Evolutionary conservation across 139 green algal genomes (phyloP).

Genomic region (Edaphochlamys debaryana): DNA sequence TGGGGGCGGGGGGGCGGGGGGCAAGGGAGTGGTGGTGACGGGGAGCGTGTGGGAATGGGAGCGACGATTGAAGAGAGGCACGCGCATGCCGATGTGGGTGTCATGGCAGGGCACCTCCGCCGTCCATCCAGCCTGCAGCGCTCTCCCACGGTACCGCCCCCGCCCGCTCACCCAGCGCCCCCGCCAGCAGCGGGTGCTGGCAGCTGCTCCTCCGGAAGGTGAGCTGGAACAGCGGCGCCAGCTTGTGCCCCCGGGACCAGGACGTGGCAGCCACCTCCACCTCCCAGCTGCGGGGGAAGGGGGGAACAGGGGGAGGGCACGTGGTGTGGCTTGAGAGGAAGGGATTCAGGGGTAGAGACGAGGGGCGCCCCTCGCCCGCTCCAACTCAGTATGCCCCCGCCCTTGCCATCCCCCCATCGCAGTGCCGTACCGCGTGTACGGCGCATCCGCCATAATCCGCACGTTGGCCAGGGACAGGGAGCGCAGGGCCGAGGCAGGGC

Average conservation of each 20-base stretch:
- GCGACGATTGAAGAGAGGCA: too few species aligned
- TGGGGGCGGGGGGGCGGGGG: constrained; percentile 37
- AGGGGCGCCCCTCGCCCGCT: too few species aligned
- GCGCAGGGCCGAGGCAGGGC: constrained; percentile 73
- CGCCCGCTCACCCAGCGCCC: constrained; percentile 80
- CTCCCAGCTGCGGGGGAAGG: constrained; percentile 49
- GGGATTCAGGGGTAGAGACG: too few species aligned
- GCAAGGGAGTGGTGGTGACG: not conserved
- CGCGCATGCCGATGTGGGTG: too few species aligned
- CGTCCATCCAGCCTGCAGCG: too few species aligned
- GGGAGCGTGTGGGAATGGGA: too few species aligned
- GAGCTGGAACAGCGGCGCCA: constrained; percentile 85
- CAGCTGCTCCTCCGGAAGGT: constrained; percentile 83
- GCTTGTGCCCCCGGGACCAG: constrained; percentile 64
- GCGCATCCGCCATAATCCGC: constrained; percentile 57
- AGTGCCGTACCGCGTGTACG: too few species aligned
- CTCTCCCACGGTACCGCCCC: too few species aligned
- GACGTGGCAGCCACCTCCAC: constrained; percentile 54
- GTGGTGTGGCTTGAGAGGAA: too few species aligned
- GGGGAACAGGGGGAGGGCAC: not conserved
- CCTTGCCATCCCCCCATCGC: too few species aligned
- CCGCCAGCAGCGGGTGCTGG: constrained; percentile 89
- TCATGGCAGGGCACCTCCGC: too few species aligned
- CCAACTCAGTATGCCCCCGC: too few species aligned
- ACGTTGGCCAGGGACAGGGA: constrained; percentile 85